Conservation (phyloP, 1,284 basidiomycete genomes). For the Coriolopsis trogii region DNA sequence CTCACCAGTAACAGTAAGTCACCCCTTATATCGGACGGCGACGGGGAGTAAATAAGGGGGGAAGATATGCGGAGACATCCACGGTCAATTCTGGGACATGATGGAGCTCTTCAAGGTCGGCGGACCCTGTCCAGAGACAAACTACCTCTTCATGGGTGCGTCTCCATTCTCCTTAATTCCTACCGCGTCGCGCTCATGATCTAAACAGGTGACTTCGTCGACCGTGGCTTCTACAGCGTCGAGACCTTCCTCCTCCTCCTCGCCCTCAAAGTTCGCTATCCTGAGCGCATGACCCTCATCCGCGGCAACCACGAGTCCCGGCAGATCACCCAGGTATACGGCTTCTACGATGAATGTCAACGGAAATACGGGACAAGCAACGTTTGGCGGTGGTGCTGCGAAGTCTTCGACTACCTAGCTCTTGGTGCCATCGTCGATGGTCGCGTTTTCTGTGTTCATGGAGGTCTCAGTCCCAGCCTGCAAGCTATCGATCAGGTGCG, state of each 20-base stretch:
- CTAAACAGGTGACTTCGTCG: constrained; percentile 86
- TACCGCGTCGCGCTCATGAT: neutral
- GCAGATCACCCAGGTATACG: constrained; percentile 99
- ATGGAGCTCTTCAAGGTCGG: constrained; percentile 97
- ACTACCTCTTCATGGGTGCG: constrained; percentile 98
- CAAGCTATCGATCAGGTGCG: constrained; percentile 85
- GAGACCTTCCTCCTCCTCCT: constrained; percentile 96
- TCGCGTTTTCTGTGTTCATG: constrained; percentile 91
- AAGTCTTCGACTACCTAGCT: constrained; percentile 97
- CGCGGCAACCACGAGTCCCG: constrained; percentile 99
- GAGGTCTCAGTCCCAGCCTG: constrained; percentile 89
- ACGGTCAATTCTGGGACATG: constrained; percentile 98
- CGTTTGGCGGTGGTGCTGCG: constrained; percentile 98
- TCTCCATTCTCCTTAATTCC: constrained; percentile 15
- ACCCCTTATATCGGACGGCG: neutral
- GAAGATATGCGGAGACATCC: constrained; percentile 98
- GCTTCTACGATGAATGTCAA: constrained; percentile 99
- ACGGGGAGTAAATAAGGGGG: constrained; percentile 10
- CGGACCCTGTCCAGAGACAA: constrained; percentile 93
- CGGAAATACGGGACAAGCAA: constrained; percentile 95
- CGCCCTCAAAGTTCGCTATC: constrained; percentile 96
- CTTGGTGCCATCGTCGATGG: constrained; percentile 96
- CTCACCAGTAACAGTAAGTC: constrained; percentile 89
- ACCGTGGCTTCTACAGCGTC: constrained; percentile 96
- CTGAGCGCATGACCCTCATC: constrained; percentile 96